Base-by-base conservation (phyloP, 495 filamentous ascomycete genomes). In the Aspergillus kassunensis region DNA sequence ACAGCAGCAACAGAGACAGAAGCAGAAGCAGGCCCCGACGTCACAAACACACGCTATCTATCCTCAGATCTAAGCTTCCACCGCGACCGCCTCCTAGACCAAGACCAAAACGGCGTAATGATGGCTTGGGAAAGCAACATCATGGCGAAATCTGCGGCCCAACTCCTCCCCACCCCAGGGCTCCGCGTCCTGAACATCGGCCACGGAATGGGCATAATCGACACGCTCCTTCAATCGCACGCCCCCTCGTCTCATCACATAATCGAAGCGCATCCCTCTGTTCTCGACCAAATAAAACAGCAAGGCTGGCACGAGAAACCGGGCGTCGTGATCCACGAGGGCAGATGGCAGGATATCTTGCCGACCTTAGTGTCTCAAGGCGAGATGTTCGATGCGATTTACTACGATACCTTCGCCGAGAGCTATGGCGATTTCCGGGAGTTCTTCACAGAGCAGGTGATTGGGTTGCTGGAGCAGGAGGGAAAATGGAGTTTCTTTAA, bases 351-450 rank as follows among this genome's bases (percentile, higher is more conserved):
- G 68, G 86, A 95, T 56, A 74, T 95, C 0, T 66, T 95, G 7
- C 87, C 86, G 0, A 67, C 70, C 24, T 75, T 98, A 7, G 68
- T 93, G 0, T 78, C 81, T n/a, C 68, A 83, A 40, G 84, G 85
- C 6, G 75, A 84, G 37, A 70, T 82, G 20, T 95, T 92, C 64
- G 90, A 98, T 66, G 91, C 87, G 29, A 91, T 98, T 49, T 98
- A 97, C 73, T 97, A 96, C 60, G 95, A 97, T 64, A 98, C 93
- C 0, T 98, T 97, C 59, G 93, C 91, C 7, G 95, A 97, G 70
- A 84, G 88, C 39, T 98, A 98, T 70, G 73, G 70, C 5, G 88
- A 89, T 64, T 80, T 98, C 34, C 85, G 85, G 27, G 75, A 83
- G 25, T 98, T 98, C 72, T 96, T 98, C 66, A 82, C 78, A 11